Percentiles rank a stretch among this genome's conserved stretches.
phyloP scores from a whole-genome alignment of 2,329 filamentous ascomycete genomes.

The Colletotrichum falcatum region DNA sequence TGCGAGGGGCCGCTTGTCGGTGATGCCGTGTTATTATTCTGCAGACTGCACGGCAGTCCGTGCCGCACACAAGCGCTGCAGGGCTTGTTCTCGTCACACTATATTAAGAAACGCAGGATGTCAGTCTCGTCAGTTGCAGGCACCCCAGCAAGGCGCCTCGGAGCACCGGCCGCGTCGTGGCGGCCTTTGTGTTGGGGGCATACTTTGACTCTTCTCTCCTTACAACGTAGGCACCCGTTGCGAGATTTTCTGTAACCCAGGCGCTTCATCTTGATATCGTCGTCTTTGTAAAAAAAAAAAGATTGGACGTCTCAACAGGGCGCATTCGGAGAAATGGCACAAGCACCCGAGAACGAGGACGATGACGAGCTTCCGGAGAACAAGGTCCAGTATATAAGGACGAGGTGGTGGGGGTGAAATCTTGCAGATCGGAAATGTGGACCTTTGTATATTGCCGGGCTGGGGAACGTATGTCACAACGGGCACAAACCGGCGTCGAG shows the following conservation, averaged over 20 bases:
- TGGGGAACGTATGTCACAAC: background rate
- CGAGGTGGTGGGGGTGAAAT: constrained; percentile 31
- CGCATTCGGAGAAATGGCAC: background rate
- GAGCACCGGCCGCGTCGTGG: background rate
- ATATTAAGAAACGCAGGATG: background rate
- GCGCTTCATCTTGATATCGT: constrained; percentile 43
- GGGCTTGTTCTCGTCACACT: constrained; percentile 55
- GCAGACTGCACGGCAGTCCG: constrained; percentile 49
- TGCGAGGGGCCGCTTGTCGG: constrained; percentile 15
- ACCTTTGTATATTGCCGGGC: constrained; percentile 29
- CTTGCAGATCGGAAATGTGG: constrained; percentile 17
- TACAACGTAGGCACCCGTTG: constrained; percentile 51
- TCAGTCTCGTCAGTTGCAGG: constrained; percentile 17
- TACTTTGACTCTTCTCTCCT: constrained; percentile 53
- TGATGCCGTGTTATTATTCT: constrained; percentile 29
- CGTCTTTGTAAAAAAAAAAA: constrained; percentile 5
- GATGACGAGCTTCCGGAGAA: constrained; percentile 23
- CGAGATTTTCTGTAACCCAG: constrained; percentile 53
- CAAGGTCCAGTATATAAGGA: constrained; percentile 32
- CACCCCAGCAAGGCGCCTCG: background rate
- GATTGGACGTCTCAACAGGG: background rate
- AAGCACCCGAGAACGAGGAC: constrained; percentile 35
- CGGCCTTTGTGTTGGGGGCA: background rate
- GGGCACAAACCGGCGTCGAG: background rate
- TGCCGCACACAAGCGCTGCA: constrained; percentile 54